Percentiles rank a stretch among this genome's conserved stretches.
phyloP scores from a whole-genome alignment of 441 rosid species.

The Pelargonium australe region DNA sequence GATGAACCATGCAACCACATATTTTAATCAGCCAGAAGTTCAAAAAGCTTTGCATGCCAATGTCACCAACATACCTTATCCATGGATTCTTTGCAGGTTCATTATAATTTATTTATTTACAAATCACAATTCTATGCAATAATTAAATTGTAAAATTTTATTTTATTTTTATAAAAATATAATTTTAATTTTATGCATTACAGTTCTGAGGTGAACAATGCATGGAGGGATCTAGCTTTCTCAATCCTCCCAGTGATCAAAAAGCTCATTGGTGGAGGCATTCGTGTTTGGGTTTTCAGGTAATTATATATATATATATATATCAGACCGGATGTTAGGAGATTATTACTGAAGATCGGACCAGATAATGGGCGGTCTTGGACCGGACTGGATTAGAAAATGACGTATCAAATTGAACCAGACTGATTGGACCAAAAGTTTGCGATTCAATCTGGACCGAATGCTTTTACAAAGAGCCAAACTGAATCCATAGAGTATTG shows the following conservation, averaged over 20 bases:
- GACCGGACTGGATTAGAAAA: too few species aligned
- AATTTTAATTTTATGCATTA: background rate
- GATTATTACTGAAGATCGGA: too few species aligned
- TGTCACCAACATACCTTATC: constrained; percentile 17
- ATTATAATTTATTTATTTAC: background rate
- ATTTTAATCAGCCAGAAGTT: constrained; percentile 25
- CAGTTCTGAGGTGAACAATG: background rate
- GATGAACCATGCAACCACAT: constrained; percentile 9
- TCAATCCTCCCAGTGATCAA: constrained; percentile 6
- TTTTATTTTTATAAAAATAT: too few species aligned
- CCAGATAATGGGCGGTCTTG: too few species aligned
- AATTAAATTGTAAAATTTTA: too few species aligned
- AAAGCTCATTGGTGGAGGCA: constrained; percentile 16
- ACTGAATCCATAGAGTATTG: too few species aligned
- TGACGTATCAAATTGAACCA: too few species aligned
- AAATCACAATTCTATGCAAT: too few species aligned
- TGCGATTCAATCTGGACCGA: too few species aligned
- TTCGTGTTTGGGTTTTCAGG: constrained; percentile 23
- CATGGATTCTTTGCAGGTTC: constrained; percentile 26
- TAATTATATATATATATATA: background rate
- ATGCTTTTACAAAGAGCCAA: too few species aligned
- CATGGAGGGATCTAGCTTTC: background rate
- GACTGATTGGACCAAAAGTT: too few species aligned
- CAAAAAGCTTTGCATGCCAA: constrained; percentile 26
- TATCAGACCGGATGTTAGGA: too few species aligned